Percentiles rank a stretch among this genome's conserved stretches.
Evolutionary conservation across 2,329 filamentous ascomycete genomes (phyloP).

Genomic region (Fusarium vanettenii): DNA sequence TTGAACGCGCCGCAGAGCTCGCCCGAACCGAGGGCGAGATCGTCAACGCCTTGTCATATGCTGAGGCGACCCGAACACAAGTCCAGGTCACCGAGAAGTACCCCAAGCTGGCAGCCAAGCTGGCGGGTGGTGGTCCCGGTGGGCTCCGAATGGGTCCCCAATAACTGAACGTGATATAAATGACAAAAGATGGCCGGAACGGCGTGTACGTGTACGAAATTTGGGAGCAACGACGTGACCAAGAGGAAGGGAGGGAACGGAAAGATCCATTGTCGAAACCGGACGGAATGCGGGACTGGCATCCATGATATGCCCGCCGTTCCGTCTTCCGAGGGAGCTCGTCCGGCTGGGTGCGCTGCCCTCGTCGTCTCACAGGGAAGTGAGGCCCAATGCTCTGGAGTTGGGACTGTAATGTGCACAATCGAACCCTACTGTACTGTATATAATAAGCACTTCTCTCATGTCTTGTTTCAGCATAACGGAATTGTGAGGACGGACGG

Average conservation of each 20-base stretch:
- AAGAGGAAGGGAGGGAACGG: constrained; percentile 20
- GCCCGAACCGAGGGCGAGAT: constrained; percentile 95
- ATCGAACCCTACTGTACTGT: constrained; percentile 44
- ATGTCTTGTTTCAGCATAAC: constrained; percentile 25
- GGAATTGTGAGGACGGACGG: constrained; percentile 29
- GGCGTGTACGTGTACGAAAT: constrained; percentile 47
- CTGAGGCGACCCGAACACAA: constrained; percentile 95
- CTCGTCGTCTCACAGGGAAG: constrained; percentile 34
- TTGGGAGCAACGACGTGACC: constrained; percentile 25
- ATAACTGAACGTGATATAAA: constrained; percentile 41
- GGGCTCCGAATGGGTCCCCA: constrained; percentile 53
- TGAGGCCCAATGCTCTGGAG: constrained; percentile 42
- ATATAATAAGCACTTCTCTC: constrained; percentile 47
- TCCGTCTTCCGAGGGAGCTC: constrained; percentile 29
- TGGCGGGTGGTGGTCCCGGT: constrained; percentile 57
- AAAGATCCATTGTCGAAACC: constrained; percentile 27
- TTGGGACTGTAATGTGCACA: constrained; percentile 46
- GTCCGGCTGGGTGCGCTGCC: constrained; percentile 24
- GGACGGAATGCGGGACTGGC: constrained; percentile 28
- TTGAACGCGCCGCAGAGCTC: constrained; percentile 94
- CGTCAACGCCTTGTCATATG: constrained; percentile 95
- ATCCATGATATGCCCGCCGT: constrained; percentile 6
- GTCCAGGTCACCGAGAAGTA: constrained; percentile 92
- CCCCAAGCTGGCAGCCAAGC: constrained; percentile 79
- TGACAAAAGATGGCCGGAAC: constrained; percentile 25